Conservation (phyloP, 2,329 filamentous ascomycete genomes). For the Microdochium nivale region DNA sequence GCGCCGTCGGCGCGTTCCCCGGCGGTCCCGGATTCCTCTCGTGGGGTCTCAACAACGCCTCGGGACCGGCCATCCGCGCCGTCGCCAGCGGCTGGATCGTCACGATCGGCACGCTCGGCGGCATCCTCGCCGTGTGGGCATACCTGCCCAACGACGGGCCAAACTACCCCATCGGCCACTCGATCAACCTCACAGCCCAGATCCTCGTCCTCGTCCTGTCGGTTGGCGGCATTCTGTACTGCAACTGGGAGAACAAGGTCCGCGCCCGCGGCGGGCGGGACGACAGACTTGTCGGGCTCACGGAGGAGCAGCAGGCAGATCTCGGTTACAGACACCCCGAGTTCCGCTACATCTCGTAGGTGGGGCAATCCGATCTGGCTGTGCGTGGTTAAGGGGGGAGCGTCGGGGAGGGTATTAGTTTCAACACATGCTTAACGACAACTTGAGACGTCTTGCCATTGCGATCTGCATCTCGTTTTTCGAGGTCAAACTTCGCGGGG, state of each 20-base stretch:
- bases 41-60: constrained; percentile 52
- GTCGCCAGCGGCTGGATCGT: constrained; percentile 47
- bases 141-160: constrained; percentile 38
- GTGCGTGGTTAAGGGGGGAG: not conserved
- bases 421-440: not conserved
- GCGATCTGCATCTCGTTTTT: too few species aligned
- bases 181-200: constrained; percentile 48
- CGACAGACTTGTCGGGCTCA: constrained; percentile 37
- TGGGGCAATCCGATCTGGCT: not conserved
- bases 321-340: constrained; percentile 45
- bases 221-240: constrained; percentile 40
- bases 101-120: constrained; percentile 44
- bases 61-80: constrained; percentile 46
- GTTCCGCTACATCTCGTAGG: constrained; percentile 44
- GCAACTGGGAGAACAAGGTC: constrained; percentile 41
- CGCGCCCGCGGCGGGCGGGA: constrained; percentile 38
- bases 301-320: constrained; percentile 33
- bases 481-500: too few species aligned
- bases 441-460: not conserved
- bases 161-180: constrained; percentile 38
- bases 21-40: constrained; percentile 48
- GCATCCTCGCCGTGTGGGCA: constrained; percentile 48
- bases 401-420: not conserved
- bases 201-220: constrained; percentile 33
- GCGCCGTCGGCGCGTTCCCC: constrained; percentile 47